Percentiles rank a stretch among this genome's conserved stretches.
These are phyloP conservation scores for Citrus medica DNA, from an alignment of 345 rosid genomes.

Conservation along the genomic window DNA sequence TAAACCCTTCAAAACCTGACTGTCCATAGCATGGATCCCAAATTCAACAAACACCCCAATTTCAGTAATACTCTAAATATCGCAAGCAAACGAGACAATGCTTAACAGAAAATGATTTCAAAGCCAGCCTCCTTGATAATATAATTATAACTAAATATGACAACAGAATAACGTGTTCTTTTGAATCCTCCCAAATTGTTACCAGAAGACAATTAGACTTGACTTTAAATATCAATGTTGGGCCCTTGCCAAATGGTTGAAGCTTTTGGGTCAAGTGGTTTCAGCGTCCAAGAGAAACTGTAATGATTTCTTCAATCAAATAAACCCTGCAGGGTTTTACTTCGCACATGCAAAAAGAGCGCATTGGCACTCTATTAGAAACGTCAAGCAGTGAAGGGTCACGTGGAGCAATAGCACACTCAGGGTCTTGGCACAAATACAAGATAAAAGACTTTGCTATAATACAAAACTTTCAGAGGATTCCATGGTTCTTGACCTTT, in stretches of 20 bases:
- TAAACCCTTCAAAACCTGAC: constrained; percentile 96
- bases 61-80: background rate
- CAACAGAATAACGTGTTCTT: background rate
- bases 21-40: constrained; percentile 36
- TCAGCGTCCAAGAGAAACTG: background rate
- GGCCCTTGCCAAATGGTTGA: background rate
- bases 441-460: background rate
- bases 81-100: background rate
- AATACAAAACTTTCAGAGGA: background rate
- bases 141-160: background rate
- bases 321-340: background rate
- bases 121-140: background rate
- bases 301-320: background rate
- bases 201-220: background rate
- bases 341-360: background rate
- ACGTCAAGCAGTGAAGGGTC: background rate
- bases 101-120: background rate
- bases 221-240: background rate
- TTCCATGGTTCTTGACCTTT: background rate
- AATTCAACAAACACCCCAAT: constrained; percentile 3
- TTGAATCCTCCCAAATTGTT: background rate
- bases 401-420: background rate
- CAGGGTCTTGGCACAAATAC: background rate
- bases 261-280: background rate
- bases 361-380: background rate